A percentile compares a stretch with the other conserved stretches of the same genome.
phyloP scores from a whole-genome alignment of 768 basidiomycete genomes.

The Mycena leptocephala region DNA sequence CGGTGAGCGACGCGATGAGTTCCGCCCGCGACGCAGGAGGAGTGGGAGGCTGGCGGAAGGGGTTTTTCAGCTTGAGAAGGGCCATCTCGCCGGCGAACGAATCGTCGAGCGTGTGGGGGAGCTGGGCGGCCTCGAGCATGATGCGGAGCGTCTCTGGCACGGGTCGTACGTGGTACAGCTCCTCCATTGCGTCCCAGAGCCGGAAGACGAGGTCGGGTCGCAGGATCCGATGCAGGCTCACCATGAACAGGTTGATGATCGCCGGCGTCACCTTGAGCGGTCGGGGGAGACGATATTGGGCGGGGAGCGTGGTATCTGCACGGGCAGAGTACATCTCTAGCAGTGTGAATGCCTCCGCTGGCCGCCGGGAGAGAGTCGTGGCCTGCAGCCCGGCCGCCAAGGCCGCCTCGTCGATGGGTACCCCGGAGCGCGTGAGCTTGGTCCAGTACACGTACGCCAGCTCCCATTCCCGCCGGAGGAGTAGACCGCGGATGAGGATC shows the following conservation, averaged over 20 bases:
- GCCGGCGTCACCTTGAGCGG: constrained; percentile 42
- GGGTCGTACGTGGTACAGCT: constrained; percentile 72
- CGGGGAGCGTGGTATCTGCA: constrained; percentile 20
- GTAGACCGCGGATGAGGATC: constrained; percentile 68
- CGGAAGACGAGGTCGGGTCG: constrained; percentile 77
- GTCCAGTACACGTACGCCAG: constrained; percentile 64
- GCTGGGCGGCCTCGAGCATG: constrained; percentile 73
- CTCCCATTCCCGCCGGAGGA: constrained; percentile 57
- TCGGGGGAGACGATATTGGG: constrained; percentile 13
- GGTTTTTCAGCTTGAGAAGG: constrained; percentile 57
- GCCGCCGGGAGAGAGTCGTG: constrained; percentile 58
- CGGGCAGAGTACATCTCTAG: constrained; percentile 59
- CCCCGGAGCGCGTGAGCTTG: constrained; percentile 51
- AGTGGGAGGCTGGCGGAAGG: constrained; percentile 44
- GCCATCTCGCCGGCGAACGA: constrained; percentile 67
- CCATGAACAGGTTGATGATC: constrained; percentile 63
- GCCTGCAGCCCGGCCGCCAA: constrained; percentile 68
- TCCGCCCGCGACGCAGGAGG: constrained; percentile 38
- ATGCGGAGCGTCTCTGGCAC: constrained; percentile 71
- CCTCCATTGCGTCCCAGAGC: constrained; percentile 78
- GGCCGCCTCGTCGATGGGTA: constrained; percentile 62
- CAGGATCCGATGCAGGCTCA: constrained; percentile 62
- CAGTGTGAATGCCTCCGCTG: constrained; percentile 66
- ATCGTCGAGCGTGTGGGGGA: constrained; percentile 67
- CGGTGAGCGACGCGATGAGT: constrained; percentile 46